Base-by-base conservation (phyloP, 2,329 filamentous ascomycete species). In the Colletotrichum navitas region DNA sequence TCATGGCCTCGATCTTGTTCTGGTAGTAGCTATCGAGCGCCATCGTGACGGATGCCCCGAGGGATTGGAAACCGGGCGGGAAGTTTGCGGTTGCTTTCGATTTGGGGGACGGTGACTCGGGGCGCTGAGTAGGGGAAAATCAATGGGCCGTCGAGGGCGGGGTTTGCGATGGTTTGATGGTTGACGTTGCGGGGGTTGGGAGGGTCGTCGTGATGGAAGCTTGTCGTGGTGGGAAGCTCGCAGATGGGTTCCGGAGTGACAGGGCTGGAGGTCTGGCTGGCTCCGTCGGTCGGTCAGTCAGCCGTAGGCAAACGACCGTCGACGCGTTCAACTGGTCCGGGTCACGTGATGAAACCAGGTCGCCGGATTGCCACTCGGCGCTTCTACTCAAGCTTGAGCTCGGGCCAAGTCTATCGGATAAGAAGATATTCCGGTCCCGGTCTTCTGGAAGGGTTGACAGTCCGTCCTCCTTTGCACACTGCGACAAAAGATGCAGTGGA, bases 1-100 rank as follows among this genome's bases (percentile, higher is more conserved):
- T 98, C 93, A 98, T 97, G 83, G 93, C 92, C 93, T 99, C 96
- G 85, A 98, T 98, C 89, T 99, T 99, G 89, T 98, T 98, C 86
- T 96, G 94, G 84, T 97, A 99, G 87, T 98, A 99, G 85, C 93
- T 97, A 85, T 98, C 96, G 85, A 99, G 93, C 90, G 95, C 95
- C 96, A 99, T 99, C 82, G 81, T 91, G 89, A 83, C 81, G 79
- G 74, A 67, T 67, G 68, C 68, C 60, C 63, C 63, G 55, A 59
- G 59, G 51, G 49, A 43, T 51, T 59, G 12, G 75, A 68, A 75
- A 76, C 75, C 74, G 56, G 58, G 26, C 39, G 45, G 26, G 71
- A 58, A 34, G 16, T 47, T 56, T 55, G 52, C 12, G 47, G 43
- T 26, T 39, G 21, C 29, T 36, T 55, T 58, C 52, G 26, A 52